Evolutionary conservation across 164 flowering plant genomes (phyloP), one percentile per base, ranked within the genome.

Genomic region (Sextonia rubra): DNA sequence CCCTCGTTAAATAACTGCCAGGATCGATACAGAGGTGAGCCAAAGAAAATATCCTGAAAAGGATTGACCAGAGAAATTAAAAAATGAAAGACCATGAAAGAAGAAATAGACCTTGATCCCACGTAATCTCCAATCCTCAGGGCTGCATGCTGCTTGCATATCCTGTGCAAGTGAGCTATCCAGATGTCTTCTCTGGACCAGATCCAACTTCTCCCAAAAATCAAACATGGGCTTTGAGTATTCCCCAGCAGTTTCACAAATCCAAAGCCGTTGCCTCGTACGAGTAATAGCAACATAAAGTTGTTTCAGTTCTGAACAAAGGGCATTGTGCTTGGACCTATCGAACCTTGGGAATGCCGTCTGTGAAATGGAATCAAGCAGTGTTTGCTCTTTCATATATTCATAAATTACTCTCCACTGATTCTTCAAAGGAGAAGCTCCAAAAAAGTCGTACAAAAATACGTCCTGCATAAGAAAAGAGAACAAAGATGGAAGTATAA

Each of bases 241-340:
- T 25, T 86, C 91, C 27, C 75, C 86, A 12, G 12, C 44, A 73
- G 79, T 85, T 73, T 92, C 98, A 82, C 86, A 91, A 12, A 92
- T 82, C 98, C 98, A 91, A 29, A 92, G 76, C 74, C 98, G 81
- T 74, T 92, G 96, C 64, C 88, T 79, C 1, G 98, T 90, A 62
- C 96, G 94, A 70, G 98, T 92, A 15, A 92, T 83, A 67, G 97
- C 97, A 37, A 92, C 96, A 82, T 92, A 91, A 26, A 92, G 68
- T 67, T 89, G 96, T 80, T 89, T 92, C 70, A 92, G 81, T 75
- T 92, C 98, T 56, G 96, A 88, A 76, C 94, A 91, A 68, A 92
- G 71, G 63, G 87, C 25, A 63, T 79, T 85, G 83, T 91, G 93
- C 66, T 85, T 87, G 29, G 82, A 75, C 64, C 69, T 47, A 44